Conservation (phyloP, 257 asterid genomes). For the Coffea eugenioides region DNA sequence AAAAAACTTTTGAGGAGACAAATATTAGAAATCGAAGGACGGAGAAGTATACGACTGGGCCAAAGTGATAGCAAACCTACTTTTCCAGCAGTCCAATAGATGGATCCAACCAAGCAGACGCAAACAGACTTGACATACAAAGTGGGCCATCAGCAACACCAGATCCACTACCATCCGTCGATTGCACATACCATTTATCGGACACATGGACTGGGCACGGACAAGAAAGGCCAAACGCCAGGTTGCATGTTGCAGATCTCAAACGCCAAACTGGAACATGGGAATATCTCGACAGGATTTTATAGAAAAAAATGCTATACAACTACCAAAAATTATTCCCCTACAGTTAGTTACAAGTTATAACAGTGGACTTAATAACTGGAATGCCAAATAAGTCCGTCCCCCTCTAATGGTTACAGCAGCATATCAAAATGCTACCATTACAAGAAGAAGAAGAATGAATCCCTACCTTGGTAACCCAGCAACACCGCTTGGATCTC, state of each 20-base stretch:
- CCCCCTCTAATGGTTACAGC: constrained; percentile 1
- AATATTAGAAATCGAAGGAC: too few species aligned
- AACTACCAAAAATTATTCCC: constrained; percentile 14
- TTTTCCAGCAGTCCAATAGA: too few species aligned
- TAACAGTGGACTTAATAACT: not conserved
- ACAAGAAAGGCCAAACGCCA: not conserved
- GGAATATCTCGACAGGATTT: not conserved
- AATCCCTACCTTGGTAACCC: not conserved
- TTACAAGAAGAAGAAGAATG: constrained; percentile 18
- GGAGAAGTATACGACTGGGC: too few species aligned
- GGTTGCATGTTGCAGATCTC: not conserved
- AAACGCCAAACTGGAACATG: not conserved
- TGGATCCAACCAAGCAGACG: too few species aligned
- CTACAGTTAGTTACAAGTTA: not conserved
- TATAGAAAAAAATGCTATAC: constrained; percentile 1
- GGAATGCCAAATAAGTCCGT: not conserved
- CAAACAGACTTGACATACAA: too few species aligned
- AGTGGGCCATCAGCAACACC: too few species aligned
- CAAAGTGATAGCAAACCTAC: too few species aligned
- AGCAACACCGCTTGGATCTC: constrained; percentile 3
- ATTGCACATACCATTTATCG: too few species aligned
- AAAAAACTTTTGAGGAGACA: too few species aligned
- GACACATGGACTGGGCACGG: not conserved
- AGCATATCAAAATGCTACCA: not conserved
- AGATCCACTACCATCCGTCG: too few species aligned